Conservation (phyloP, 2,329 filamentous ascomycete species). For the Aspergillus bombycis region DNA sequence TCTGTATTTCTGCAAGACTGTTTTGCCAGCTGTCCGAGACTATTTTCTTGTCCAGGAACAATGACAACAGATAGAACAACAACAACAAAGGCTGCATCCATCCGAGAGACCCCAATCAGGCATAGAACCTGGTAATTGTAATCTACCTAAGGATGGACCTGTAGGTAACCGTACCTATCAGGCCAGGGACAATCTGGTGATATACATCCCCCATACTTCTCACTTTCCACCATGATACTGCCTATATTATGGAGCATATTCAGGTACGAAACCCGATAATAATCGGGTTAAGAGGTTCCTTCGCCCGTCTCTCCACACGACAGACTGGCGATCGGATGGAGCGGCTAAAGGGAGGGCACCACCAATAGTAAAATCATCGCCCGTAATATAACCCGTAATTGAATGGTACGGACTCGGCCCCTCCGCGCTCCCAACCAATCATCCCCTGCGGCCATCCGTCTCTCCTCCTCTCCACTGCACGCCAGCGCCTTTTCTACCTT, state of each 20-base stretch:
- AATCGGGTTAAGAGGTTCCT: not conserved
- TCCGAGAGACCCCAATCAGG: not conserved
- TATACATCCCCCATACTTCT: not conserved
- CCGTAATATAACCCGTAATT: conserved; percentile 6
- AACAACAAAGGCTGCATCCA: conserved; percentile 3
- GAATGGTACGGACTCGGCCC: not conserved
- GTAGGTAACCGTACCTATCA: not conserved
- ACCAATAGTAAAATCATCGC: conserved; percentile 3
- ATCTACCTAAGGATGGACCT: not conserved
- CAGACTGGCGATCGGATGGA: conserved; percentile 4
- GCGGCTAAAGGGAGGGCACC: conserved; percentile 8
- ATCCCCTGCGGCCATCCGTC: conserved; percentile 15
- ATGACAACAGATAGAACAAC: conserved; percentile 1
- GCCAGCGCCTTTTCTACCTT: conserved; percentile 13
- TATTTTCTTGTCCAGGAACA: not conserved
- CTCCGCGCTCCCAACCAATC: conserved; percentile 14
- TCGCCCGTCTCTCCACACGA: conserved; percentile 1
- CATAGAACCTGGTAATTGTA: not conserved
- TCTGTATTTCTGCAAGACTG: not conserved
- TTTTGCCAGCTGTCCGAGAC: not conserved
- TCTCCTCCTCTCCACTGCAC: conserved; percentile 15
- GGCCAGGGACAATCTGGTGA: not conserved
- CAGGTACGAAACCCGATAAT: not conserved
- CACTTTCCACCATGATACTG: not conserved
- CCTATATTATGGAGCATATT: not conserved